Conservation (phyloP, 2,329 filamentous ascomycete species). For the Nannizziopsis barbatae region DNA sequence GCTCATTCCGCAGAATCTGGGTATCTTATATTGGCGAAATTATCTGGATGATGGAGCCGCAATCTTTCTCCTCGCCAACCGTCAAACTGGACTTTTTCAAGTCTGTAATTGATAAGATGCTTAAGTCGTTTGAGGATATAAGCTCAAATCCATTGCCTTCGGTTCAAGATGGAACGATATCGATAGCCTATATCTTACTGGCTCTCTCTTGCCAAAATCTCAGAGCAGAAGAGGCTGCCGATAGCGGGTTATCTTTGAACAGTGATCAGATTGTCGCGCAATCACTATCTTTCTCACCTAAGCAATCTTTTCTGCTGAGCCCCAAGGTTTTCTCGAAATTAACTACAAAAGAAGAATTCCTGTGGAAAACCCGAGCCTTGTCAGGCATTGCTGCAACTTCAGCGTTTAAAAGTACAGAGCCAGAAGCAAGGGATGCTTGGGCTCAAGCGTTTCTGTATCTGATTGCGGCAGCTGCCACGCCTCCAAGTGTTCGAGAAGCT, state of each 20-base stretch:
- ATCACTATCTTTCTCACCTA: constrained; percentile 59
- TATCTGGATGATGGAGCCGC: constrained; percentile 46
- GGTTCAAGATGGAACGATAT: constrained; percentile 70
- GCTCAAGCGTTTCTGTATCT: constrained; percentile 74
- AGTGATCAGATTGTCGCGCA: constrained; percentile 49
- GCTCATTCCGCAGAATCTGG: constrained; percentile 68
- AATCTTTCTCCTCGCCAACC: constrained; percentile 39
- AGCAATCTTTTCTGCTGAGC: constrained; percentile 78
- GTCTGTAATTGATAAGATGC: constrained; percentile 41
- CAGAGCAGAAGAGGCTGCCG: constrained; percentile 43
- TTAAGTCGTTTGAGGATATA: constrained; percentile 65
- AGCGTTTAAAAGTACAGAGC: constrained; percentile 38
- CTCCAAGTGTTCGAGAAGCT: constrained; percentile 53
- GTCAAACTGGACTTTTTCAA: constrained; percentile 36
- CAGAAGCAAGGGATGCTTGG: constrained; percentile 55
- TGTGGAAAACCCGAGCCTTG: constrained; percentile 65
- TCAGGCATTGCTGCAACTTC: constrained; percentile 49
- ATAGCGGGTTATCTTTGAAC: constrained; percentile 30
- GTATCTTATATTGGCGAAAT: constrained; percentile 61
- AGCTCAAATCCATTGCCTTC: constrained; percentile 65
- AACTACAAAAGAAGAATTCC: constrained; percentile 59
- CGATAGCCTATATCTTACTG: constrained; percentile 63
- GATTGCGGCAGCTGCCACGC: constrained; percentile 52
- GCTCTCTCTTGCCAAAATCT: constrained; percentile 50
- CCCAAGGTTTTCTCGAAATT: constrained; percentile 76